These are phyloP conservation scores for Pseudofabraea citricarpa DNA, from an alignment of 2,329 filamentous ascomycete genomes.

Conservation along the genomic window DNA sequence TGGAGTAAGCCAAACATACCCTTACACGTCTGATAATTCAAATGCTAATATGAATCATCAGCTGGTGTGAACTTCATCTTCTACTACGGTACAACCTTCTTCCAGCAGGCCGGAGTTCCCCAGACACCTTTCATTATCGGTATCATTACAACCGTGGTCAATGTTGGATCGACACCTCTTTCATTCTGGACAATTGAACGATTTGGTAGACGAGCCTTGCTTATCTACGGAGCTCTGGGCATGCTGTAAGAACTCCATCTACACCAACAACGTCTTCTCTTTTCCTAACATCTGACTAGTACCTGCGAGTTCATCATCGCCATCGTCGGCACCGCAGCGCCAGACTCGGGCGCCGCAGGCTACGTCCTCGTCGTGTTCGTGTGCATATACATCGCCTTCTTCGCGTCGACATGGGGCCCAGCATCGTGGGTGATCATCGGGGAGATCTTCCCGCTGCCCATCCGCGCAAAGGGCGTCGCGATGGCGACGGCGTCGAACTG, in stretches of 20 bases:
- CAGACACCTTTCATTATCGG: conserved; percentile 72
- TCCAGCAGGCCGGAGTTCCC: conserved; percentile 70
- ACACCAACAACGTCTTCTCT: too few relatives aligned
- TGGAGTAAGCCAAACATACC: conserved; percentile 31
- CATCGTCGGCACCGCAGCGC: conserved; percentile 53
- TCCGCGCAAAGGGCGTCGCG: conserved; percentile 78
- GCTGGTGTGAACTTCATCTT: conserved; percentile 90
- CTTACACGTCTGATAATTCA: conserved; percentile 1
- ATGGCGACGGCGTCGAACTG: conserved; percentile 84
- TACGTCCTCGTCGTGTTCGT: conserved; percentile 78
- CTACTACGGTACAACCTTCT: conserved; percentile 79
- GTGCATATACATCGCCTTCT: conserved; percentile 87
- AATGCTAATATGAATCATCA: conserved; percentile 40
- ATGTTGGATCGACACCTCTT: conserved; percentile 78
- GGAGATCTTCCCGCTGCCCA: conserved; percentile 82
- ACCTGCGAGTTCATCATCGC: conserved; percentile 83
- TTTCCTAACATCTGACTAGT: too few relatives aligned
- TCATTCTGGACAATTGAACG: conserved; percentile 80
- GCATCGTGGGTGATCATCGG: conserved; percentile 76
- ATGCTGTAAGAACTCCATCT: too few relatives aligned
- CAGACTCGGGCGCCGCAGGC: conserved; percentile 44
- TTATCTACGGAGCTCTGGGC: conserved; percentile 71
- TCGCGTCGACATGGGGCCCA: conserved; percentile 82
- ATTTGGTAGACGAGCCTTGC: conserved; percentile 73
- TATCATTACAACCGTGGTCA: conserved; percentile 90